Evolutionary conservation across 202 grass and related monocot species (phyloP).

Genomic region (Musa balbisiana): DNA sequence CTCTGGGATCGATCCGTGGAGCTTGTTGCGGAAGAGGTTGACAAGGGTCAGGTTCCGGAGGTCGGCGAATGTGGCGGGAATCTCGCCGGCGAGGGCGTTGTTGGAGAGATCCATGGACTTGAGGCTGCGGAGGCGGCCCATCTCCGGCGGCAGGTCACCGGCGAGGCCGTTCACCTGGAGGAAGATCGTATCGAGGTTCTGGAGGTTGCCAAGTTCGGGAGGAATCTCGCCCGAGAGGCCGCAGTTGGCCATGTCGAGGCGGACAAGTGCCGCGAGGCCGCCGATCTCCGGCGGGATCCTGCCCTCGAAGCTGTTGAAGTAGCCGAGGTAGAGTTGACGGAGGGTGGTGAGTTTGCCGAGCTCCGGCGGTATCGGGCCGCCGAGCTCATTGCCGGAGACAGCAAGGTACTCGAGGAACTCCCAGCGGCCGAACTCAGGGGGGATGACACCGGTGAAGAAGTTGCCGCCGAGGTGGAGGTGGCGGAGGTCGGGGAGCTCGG

Average conservation of each 20-base stretch:
- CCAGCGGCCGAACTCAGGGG: conserved; percentile 49
- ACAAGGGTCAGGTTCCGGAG: conserved; percentile 79
- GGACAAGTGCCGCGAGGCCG: conserved; percentile 52
- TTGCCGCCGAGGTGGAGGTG: conserved; percentile 89
- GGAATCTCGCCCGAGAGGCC: conserved; percentile 71
- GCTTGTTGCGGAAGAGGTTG: conserved; percentile 89
- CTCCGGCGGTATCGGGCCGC: conserved; percentile 48
- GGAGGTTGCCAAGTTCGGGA: conserved; percentile 45
- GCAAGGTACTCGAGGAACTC: conserved; percentile 66
- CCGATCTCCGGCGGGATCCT: conserved; percentile 56
- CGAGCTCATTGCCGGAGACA: conserved; percentile 81
- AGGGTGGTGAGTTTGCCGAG: conserved; percentile 58
- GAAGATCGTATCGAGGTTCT: conserved; percentile 76
- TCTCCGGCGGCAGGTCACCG: conserved; percentile 42
- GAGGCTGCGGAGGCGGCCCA: conserved; percentile 46
- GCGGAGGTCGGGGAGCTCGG: conserved; percentile 34
- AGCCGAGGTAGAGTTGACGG: conserved; percentile 71
- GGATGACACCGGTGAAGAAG: conserved; percentile 84
- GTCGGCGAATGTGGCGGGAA: conserved; percentile 41
- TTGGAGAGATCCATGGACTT: conserved; percentile 90
- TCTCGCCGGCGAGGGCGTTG: conserved; percentile 63
- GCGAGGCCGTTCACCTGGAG: conserved; percentile 77
- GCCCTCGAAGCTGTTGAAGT: conserved; percentile 64
- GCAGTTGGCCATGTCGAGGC: conserved; percentile 77
- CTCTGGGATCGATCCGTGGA: conserved; percentile 57